phyloP scores from a whole-genome alignment of 192 early-diverging fungal species.

The Umbelopsis vinacea region DNA sequence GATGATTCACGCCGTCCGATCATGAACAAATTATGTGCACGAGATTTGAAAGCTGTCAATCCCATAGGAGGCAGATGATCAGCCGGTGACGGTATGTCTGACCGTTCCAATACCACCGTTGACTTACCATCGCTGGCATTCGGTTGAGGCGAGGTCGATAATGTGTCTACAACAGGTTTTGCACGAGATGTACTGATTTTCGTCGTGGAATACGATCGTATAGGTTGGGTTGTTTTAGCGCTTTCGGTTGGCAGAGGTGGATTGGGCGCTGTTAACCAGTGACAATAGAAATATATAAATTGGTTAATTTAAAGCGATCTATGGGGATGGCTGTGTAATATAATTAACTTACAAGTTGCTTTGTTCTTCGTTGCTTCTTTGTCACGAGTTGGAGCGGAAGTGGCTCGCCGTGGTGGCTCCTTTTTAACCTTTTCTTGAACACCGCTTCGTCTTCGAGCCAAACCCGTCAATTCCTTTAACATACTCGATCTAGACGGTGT shows the following conservation, averaged over 20 bases:
- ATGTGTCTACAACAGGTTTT: not conserved
- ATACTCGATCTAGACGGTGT: slow-evolving; percentile 7
- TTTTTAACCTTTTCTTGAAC: slow-evolving; percentile 10
- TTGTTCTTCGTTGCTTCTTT: not conserved
- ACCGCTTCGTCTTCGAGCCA: slow-evolving; percentile 14
- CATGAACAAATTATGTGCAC: slow-evolving; percentile 19
- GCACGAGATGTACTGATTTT: not conserved
- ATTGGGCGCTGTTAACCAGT: too few relatives aligned
- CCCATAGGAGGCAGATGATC: slow-evolving; percentile 1
- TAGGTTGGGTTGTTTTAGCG: not conserved
- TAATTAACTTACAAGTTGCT: not conserved
- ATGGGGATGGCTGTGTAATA: not conserved
- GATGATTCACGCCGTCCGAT: slow-evolving; percentile 12
- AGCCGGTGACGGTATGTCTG: not conserved
- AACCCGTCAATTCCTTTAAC: slow-evolving; percentile 1
- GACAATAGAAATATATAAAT: too few relatives aligned
- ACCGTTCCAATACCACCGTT: not conserved
- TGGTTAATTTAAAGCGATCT: too few relatives aligned
- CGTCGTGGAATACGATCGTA: not conserved
- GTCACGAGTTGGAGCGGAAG: not conserved
- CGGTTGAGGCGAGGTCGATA: not conserved
- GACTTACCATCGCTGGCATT: slow-evolving; percentile 11
- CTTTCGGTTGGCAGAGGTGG: not conserved
- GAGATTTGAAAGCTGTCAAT: slow-evolving; percentile 20
- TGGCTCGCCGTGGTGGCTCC: not conserved